Evolutionary conservation across 345 rosid species (phyloP).

Genomic region (Rhodamnia argentea): DNA sequence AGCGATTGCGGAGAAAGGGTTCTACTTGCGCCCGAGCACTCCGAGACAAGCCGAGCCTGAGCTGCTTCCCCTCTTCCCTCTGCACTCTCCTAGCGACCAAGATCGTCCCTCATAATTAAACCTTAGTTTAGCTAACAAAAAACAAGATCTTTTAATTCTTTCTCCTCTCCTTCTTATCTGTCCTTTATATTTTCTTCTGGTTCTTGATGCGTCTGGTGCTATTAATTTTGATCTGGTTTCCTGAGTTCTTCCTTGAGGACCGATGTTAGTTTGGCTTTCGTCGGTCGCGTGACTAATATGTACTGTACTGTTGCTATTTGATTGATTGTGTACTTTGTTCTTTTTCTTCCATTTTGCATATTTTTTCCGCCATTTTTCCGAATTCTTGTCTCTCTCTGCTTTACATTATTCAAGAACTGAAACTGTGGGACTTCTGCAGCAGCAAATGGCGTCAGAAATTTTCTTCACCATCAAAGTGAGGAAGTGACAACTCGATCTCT

Average conservation of each 20-base stretch:
- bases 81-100: slow-evolving; percentile 39
- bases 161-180: not conserved
- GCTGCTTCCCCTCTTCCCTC: slow-evolving; percentile 67
- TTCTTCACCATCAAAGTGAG: not conserved
- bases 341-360: not conserved
- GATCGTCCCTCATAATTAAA: not conserved
- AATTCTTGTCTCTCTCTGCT: not conserved
- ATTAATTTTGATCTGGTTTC: not conserved
- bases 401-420: not conserved
- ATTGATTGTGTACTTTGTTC: not conserved
- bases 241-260: not conserved
- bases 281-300: not conserved
- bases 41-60: slow-evolving; percentile 33
- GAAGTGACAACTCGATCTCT: not conserved
- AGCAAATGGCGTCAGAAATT: not conserved
- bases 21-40: slow-evolving; percentile 64
- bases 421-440: not conserved
- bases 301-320: not conserved
- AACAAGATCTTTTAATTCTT: not conserved
- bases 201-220: not conserved
- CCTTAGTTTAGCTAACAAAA: not conserved
- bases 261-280: not conserved
- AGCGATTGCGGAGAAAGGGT: slow-evolving; percentile 53
- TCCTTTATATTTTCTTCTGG: not conserved
- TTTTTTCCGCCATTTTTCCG: not conserved